Conservation (phyloP, 2,329 filamentous ascomycete genomes). For the Macrophomina phaseolina region DNA sequence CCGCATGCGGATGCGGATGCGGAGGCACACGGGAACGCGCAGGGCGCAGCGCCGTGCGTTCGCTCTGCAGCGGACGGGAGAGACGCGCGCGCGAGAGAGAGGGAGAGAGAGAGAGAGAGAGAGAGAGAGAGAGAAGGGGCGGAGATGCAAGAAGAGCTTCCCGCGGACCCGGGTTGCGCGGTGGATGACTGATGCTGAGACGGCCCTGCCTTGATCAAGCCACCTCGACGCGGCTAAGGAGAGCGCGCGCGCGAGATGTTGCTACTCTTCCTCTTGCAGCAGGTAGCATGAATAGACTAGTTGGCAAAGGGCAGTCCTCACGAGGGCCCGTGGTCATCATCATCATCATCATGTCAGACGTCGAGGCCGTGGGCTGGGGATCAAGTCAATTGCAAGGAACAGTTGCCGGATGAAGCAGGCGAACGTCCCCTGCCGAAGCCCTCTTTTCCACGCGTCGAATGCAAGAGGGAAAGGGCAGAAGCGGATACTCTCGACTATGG, state of each 20-base stretch:
- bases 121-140: too few relatives aligned
- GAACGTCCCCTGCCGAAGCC: neutral
- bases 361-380: conserved; percentile 7
- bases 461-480: neutral
- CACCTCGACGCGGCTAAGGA: neutral
- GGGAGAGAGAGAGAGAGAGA: too few relatives aligned
- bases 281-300: neutral
- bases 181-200: conserved; percentile 22
- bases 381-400: neutral
- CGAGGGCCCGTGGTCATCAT: neutral
- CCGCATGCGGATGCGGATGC: conserved; percentile 8
- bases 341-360: conserved; percentile 6
- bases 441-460: too few relatives aligned
- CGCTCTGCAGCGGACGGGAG: too few relatives aligned
- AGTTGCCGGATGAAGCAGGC: neutral
- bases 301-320: neutral
- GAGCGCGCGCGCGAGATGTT: neutral
- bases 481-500: neutral
- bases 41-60: neutral
- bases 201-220: conserved; percentile 1
- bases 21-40: conserved; percentile 5
- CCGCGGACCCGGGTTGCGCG: neutral
- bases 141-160: too few relatives aligned
- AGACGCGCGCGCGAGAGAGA: too few relatives aligned
- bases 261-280: neutral